Base-by-base conservation (phyloP, 78 protist genomes). In the Dictyostelium intermedium region DNA sequence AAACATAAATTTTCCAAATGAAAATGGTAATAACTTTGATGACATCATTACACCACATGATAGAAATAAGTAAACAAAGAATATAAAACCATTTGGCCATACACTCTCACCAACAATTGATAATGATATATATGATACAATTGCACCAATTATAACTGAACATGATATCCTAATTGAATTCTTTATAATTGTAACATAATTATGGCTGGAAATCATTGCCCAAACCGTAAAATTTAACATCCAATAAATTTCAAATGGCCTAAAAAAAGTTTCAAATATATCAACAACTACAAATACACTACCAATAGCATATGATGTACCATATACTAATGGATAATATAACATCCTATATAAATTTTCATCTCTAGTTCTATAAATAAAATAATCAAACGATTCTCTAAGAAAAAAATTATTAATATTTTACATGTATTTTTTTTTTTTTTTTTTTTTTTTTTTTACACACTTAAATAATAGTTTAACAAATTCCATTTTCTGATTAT, bases 1-100 rank as follows among this genome's bases (percentile, higher is more conserved):
- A 79, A 79, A 79, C 66, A 45, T 45, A 25, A 45, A 45, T 30
- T 79, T 79, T 2, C 84, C 84, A 45, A 79, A 39, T 41, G 43
- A 9, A 41, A 45, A 79, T 79, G 84, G 84, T 79, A 79, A 79
- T 14, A 45, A 27, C 56, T 45, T 79, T 13, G 60, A 45, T 23
- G 45, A 30, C 56, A 79, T 37, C 84, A 79, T 45, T 47, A 39
- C 41, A 23, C 84, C 84, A 79, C 16, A 13, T 14, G 84, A 69
- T 18, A 79, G 14, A 79, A 79, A 79, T 13, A 25, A 3, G 30
- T 20, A 79, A 1, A 79, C 84, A 2, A 79, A 79, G 30, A 37
- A 37, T 13, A 79, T 45, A 18, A 79, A 79, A 20, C 25, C 27
- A 39, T 30, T 37, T 3, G 61, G 32, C 84, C 84, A 79, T 14